Evolutionary conservation across 169 alveolate species (phyloP).

Genomic region (Perkinsus marinus): DNA sequence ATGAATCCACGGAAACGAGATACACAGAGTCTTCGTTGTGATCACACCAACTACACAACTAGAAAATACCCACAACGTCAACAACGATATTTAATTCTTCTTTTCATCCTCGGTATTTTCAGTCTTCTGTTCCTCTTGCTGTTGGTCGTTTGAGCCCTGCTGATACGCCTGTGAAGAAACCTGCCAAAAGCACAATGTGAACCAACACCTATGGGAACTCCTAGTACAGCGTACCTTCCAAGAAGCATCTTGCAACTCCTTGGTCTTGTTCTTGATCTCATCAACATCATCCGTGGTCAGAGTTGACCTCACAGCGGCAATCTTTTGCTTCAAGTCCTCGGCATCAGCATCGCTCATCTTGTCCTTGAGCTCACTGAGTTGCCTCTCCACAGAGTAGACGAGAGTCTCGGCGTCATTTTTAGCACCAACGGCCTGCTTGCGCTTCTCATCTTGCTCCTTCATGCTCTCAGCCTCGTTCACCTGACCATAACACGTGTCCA

Average conservation of each 20-base stretch:
- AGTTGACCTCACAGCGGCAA: constrained; percentile 48
- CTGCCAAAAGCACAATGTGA: too few species aligned
- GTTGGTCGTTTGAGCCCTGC: constrained; percentile 31
- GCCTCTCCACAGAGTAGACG: constrained; percentile 72
- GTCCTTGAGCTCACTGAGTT: constrained; percentile 62
- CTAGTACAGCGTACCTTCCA: too few species aligned
- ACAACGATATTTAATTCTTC: constrained; percentile 7
- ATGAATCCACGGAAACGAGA: not conserved
- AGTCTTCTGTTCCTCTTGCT: constrained; percentile 32
- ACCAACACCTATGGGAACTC: too few species aligned
- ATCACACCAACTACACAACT: too few species aligned
- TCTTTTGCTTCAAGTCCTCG: constrained; percentile 56
- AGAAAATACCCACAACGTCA: too few species aligned
- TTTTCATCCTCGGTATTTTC: constrained; percentile 26
- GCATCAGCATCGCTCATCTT: constrained; percentile 66
- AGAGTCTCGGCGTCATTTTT: constrained; percentile 84
- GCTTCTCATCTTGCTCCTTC: constrained; percentile 77
- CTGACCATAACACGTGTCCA: not conserved
- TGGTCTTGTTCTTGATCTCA: constrained; percentile 58
- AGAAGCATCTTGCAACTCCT: constrained; percentile 73
- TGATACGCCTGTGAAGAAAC: constrained; percentile 72
- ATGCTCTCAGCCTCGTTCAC: constrained; percentile 84
- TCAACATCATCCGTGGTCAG: constrained; percentile 59
- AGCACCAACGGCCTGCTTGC: constrained; percentile 76
- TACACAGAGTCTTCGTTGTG: not conserved